phyloP scores from a whole-genome alignment of 495 filamentous ascomycete species.

The Rostrohypoxylon terebratum region DNA sequence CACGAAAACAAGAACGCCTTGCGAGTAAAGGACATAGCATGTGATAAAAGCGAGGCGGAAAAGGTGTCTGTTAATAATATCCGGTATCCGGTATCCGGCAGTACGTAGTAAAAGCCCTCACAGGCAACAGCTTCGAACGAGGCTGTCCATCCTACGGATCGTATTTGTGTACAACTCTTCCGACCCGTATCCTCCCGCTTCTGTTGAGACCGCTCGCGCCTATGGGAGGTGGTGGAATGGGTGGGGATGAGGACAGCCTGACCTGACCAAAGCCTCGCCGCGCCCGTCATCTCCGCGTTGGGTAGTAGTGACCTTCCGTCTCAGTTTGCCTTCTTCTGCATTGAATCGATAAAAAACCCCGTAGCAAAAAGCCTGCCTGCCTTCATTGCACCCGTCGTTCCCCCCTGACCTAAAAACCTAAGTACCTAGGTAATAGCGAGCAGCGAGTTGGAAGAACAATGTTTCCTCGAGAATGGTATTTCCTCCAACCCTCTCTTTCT shows the following conservation, averaged over 20 bases:
- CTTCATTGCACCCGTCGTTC: background rate
- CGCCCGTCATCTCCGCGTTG: background rate
- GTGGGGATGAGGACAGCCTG: background rate
- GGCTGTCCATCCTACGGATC: slow-evolving; percentile 7
- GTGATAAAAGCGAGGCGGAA: slow-evolving; percentile 4
- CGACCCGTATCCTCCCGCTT: background rate
- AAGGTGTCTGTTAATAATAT: background rate
- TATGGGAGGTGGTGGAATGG: background rate
- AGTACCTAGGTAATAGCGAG: slow-evolving; percentile 14
- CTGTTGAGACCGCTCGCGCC: slow-evolving; percentile 5
- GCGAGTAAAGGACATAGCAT: background rate
- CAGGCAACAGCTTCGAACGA: slow-evolving; percentile 16
- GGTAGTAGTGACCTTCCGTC: background rate
- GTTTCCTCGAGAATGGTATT: slow-evolving; percentile 44
- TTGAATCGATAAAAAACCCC: slow-evolving; percentile 9
- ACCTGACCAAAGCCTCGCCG: background rate
- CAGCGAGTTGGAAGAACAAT: slow-evolving; percentile 8
- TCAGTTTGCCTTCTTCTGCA: background rate
- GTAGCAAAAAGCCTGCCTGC: background rate
- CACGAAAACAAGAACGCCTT: background rate
- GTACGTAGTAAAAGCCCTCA: slow-evolving; percentile 9
- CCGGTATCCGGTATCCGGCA: too few species aligned
- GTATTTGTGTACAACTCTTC: slow-evolving; percentile 21
- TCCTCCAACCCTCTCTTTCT: background rate
- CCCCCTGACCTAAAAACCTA: slow-evolving; percentile 23